These are phyloP conservation scores for Croton laevigatus DNA, from an alignment of 441 rosid species.

Conservation along the genomic window DNA sequence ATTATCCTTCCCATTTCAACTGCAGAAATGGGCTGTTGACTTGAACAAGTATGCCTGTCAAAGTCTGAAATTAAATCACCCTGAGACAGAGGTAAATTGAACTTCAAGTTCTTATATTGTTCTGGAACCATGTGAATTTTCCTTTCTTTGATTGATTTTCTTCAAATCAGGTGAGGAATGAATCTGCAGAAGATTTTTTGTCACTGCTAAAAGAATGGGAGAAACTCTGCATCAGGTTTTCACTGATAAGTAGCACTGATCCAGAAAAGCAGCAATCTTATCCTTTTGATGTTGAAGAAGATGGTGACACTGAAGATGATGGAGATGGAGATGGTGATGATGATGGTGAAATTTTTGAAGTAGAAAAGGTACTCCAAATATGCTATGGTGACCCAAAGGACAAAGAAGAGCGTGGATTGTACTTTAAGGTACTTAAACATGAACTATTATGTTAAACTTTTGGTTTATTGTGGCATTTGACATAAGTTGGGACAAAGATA, in stretches of 20 bases:
- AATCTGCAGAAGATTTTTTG: constrained; percentile 56
- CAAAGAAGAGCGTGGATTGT: constrained; percentile 32
- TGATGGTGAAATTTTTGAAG: constrained; percentile 49
- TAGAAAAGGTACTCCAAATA: constrained; percentile 45
- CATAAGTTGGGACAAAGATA: neutral
- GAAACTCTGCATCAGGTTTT: constrained; percentile 44
- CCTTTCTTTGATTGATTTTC: neutral
- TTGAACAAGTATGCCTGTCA: constrained; percentile 50
- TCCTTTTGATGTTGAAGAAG: constrained; percentile 22
- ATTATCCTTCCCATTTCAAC: neutral
- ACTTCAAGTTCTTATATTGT: neutral
- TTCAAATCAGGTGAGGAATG: constrained; percentile 59
- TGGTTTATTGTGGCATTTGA: neutral
- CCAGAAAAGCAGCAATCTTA: constrained; percentile 22
- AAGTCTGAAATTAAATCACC: constrained; percentile 61
- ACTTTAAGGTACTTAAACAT: constrained; percentile 45
- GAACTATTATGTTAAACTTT: neutral
- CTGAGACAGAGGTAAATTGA: constrained; percentile 44
- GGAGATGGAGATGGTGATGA: constrained; percentile 24
- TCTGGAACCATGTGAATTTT: neutral
- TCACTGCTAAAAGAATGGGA: constrained; percentile 58
- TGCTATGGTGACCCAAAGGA: constrained; percentile 53
- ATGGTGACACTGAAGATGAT: constrained; percentile 27
- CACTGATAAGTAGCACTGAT: constrained; percentile 28
- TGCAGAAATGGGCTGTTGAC: constrained; percentile 84